Evolutionary conservation across 345 rosid genomes (phyloP), one percentile per base, ranked within the genome.

Genomic region (Dimocarpus longan): DNA sequence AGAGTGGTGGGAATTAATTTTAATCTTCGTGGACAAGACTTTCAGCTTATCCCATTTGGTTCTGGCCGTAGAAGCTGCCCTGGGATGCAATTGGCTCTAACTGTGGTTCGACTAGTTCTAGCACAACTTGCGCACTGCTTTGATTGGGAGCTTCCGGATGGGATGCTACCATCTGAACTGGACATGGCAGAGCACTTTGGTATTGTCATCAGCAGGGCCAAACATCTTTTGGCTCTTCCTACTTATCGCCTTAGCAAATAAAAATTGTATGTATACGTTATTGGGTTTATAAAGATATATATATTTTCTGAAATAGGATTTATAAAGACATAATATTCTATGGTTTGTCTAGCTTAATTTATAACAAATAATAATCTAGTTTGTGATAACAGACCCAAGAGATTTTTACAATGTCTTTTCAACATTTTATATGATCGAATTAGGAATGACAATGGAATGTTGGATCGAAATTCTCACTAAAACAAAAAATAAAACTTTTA

Each of bases 71-170:
- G 69, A 66, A 18, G 24, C 66, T 66, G 69, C 43, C 44, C 69
- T 37, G 44, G 69, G 13, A 66, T 66, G 69, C 44, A 66, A 21
- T n/a, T 77, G 10, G 84, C 78, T 46, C 62, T 81, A 0, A 72
- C 77, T 15, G 12, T 59, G 19, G 70, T 81, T 42, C 42, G 73
- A 15, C 37, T 73, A 5, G 63, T 50, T 12, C 9, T 77, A 28
- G 84, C 81, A 0, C 78, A 77, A 16, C 42, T 81, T 21, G 39
- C 74, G 21, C 81, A 82, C 68, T 70, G 81, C 81, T 78, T 82
- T 44, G 81, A 69, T 56, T 82, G 84, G 81, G 62, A 60, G 65
- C 65, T 60, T 60, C 65, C 50, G 1, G 50, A 10, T 46, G 50
- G 50, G 11, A 46, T 64, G 59, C 56, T 75, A 0, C 80, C 85